Evolutionary conservation across 148 eudicot species (phyloP).

Genomic region (Rhododendron ovatum): DNA sequence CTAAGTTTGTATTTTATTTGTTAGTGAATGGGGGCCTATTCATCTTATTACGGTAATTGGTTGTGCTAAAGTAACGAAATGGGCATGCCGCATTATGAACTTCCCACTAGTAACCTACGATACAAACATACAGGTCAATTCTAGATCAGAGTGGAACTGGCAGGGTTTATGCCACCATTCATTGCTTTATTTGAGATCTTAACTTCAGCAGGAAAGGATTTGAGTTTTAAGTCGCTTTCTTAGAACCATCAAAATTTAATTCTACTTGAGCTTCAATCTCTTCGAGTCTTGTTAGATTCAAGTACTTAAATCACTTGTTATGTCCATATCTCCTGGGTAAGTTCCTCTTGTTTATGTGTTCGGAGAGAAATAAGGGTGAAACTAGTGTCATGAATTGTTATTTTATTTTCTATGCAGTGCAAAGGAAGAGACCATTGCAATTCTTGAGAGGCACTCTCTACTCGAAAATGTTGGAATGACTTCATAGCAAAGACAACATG

Average conservation of each 20-base stretch:
- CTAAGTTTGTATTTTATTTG: background rate
- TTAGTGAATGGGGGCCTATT: background rate
- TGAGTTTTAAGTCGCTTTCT: background rate
- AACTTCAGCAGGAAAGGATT: background rate
- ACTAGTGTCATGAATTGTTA: background rate
- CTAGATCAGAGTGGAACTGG: too few species aligned
- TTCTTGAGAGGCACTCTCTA: conserved; percentile 54
- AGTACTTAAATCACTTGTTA: background rate
- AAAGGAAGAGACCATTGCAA: conserved; percentile 56
- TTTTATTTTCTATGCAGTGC: conserved; percentile 46
- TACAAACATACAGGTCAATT: too few species aligned
- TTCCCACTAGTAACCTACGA: background rate
- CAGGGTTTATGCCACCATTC: background rate
- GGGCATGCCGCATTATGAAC: background rate
- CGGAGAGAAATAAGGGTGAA: background rate
- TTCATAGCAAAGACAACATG: background rate
- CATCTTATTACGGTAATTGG: background rate
- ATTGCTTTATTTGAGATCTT: background rate
- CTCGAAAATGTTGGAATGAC: conserved; percentile 5
- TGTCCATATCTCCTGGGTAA: background rate
- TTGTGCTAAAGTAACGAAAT: background rate
- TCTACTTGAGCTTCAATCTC: background rate
- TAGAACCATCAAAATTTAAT: background rate
- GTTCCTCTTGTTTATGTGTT: background rate
- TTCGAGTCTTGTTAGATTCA: background rate